Evolutionary conservation across 2,329 filamentous ascomycete species (phyloP), one percentile per base, ranked within the genome.

Genomic region (Sarocladiaceae sp.): DNA sequence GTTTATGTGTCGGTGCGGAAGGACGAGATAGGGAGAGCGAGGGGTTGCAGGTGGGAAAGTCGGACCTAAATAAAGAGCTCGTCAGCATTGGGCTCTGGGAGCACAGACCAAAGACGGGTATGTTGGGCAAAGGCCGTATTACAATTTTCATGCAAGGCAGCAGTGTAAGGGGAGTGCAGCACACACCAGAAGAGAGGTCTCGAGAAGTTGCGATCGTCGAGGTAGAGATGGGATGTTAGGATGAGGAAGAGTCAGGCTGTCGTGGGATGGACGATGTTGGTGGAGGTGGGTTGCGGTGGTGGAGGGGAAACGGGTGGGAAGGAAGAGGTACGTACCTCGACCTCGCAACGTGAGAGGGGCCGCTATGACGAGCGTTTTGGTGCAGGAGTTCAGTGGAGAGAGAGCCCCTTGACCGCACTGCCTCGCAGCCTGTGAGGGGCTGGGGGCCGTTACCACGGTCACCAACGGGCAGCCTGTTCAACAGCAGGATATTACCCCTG

Each of bases 1-100:
- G 58, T 60, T 51, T 55, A 52, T 47, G 54, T 59, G 11, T 20
- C 34, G 45, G 35, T 44, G 39, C 29, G 37, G 31, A 44, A 45
- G 35, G 46, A 47, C 45, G 45, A 32, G 42, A 41, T 34, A 23
- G 39, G 31, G 33, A 47, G 37, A 47, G 45, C 26, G 39, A 42
- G 23, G 23, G 39, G 39, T 4, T 39, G 24, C 37, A 24, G 24
- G 37, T 27, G 37, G 37, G 23, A 41, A 27, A 24, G 37, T 20
- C 40, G 40, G 40, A 33, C 29, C 40, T 43, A 43, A 43, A 32
- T 32, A 43, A 43, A 43, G 40, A 43, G 40, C 40, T 43, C 40
- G 40, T 43, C 27, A 43, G 23, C 27, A 32, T 15, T 13, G 4
- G 18, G 24, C 19, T 29, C 37, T 27, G 37, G 21, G 13, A 18